Percentiles rank a stretch among this genome's conserved stretches.
These are phyloP conservation scores for Fabrea salina DNA, from an alignment of 169 alveolate species.

Conservation along the genomic window DNA sequence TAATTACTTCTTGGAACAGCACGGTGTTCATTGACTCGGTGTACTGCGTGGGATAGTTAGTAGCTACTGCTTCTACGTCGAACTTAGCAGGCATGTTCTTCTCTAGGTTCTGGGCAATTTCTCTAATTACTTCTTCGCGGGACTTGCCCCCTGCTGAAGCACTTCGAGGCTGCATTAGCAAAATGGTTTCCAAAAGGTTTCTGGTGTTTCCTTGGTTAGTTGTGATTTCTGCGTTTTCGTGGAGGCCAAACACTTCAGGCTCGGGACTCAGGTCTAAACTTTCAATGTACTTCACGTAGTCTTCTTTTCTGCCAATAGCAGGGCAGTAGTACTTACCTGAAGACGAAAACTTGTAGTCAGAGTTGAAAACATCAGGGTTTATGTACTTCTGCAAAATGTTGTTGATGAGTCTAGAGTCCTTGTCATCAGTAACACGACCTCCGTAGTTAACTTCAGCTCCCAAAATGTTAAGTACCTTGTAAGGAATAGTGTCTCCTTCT, in stretches of 20 bases:
- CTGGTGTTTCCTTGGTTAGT: conserved; percentile 88
- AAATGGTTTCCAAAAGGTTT: conserved; percentile 66
- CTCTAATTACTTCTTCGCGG: conserved; percentile 81
- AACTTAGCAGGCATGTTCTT: conserved; percentile 77
- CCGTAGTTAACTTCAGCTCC: conserved; percentile 92
- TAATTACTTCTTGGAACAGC: conserved; percentile 81
- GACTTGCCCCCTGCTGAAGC: conserved; percentile 78
- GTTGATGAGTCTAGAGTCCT: conserved; percentile 82
- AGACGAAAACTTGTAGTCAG: conserved; percentile 80
- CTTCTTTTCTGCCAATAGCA: conserved; percentile 80
- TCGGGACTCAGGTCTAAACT: conserved; percentile 86
- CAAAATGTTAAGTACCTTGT: conserved; percentile 83
- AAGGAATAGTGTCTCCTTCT: conserved; percentile 85
- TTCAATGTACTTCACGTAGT: conserved; percentile 83
- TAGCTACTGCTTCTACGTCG: conserved; percentile 79
- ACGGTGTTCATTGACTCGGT: conserved; percentile 91
- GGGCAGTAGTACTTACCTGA: conserved; percentile 89
- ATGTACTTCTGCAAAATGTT: conserved; percentile 71
- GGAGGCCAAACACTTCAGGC: conserved; percentile 95
- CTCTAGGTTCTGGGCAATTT: conserved; percentile 66
- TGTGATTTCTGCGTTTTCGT: conserved; percentile 91
- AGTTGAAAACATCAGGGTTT: conserved; percentile 57
- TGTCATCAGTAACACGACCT: conserved; percentile 93
- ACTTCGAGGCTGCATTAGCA: conserved; percentile 79
- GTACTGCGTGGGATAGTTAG: conserved; percentile 82